Evolutionary conservation across 257 asterid species (phyloP).

Genomic region (Solanum lignicaule): DNA sequence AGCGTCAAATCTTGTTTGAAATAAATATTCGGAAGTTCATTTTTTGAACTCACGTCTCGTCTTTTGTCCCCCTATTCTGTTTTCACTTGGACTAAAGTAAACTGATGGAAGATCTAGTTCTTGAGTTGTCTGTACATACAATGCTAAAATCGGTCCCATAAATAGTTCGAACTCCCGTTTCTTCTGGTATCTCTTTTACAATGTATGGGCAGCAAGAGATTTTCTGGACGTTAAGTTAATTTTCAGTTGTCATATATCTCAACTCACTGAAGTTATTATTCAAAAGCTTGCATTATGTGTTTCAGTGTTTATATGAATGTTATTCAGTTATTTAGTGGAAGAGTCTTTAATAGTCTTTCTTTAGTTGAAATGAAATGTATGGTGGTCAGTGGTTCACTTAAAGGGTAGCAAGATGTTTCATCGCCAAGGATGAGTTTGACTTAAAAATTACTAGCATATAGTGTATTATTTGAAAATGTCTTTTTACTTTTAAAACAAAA

Average conservation of each 20-base stretch:
- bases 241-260: not conserved
- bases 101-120: not conserved
- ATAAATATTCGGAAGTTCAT: conserved; percentile 1
- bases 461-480: not conserved
- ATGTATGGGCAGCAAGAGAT: not conserved
- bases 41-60: not conserved
- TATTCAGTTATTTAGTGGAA: not conserved
- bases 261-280: not conserved
- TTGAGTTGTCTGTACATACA: conserved; percentile 21
- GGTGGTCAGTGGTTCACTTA: not conserved
- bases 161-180: not conserved
- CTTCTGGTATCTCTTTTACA: not conserved
- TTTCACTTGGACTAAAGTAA: conserved; percentile 6
- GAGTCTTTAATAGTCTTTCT: not conserved
- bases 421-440: not conserved
- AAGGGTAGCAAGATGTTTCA: not conserved
- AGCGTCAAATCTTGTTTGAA: not conserved
- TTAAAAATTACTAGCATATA: not conserved
- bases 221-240: not conserved
- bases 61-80: not conserved
- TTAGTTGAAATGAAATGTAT: not conserved
- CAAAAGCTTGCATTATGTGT: not conserved
- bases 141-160: not conserved
- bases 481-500: no score
- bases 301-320: not conserved